Evolutionary conservation across 768 basidiomycete species (phyloP).

Genomic region (Xanthoconium purpureum): DNA sequence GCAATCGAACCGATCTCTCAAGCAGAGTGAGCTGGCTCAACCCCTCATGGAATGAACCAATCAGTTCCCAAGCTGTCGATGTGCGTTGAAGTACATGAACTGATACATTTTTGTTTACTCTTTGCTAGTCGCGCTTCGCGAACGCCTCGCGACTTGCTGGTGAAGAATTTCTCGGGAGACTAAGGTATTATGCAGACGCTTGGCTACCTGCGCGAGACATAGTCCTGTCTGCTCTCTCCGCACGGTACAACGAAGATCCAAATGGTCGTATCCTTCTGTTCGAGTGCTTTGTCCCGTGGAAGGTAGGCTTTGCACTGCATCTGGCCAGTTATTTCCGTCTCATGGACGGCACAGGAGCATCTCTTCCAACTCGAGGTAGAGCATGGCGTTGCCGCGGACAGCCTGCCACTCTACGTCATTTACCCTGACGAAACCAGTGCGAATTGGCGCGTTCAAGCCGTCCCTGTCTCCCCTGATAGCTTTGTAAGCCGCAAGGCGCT

Average conservation of each 20-base stretch:
- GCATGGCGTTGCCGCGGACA: constrained; percentile 39
- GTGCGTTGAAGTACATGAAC: constrained; percentile 42
- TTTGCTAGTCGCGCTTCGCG: constrained; percentile 60
- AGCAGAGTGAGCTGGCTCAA: constrained; percentile 83
- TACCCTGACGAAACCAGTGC: constrained; percentile 79
- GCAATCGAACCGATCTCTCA: constrained; percentile 77
- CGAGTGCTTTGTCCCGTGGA: constrained; percentile 82
- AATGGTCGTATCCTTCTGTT: constrained; percentile 79
- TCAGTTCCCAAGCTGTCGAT: constrained; percentile 65
- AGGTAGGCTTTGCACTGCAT: constrained; percentile 43
- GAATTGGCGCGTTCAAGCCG: constrained; percentile 92
- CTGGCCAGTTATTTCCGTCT: neutral
- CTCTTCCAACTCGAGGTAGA: constrained; percentile 82
- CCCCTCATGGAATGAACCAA: constrained; percentile 85
- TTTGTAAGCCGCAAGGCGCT: constrained; percentile 91
- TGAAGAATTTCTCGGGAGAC: constrained; percentile 72
- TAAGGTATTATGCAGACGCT: constrained; percentile 81
- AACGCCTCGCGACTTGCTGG: constrained; percentile 83
- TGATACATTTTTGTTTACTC: constrained; percentile 8
- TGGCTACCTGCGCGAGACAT: constrained; percentile 92
- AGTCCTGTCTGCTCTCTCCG: constrained; percentile 57
- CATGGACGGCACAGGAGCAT: constrained; percentile 61
- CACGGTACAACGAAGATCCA: constrained; percentile 58
- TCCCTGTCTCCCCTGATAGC: constrained; percentile 75
- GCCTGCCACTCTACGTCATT: constrained; percentile 76